Percentiles rank a stretch among this genome's conserved stretches.
These are phyloP conservation scores for Triticum monococcum DNA, from an alignment of 176 grass and related monocot species.

Conservation along the genomic window DNA sequence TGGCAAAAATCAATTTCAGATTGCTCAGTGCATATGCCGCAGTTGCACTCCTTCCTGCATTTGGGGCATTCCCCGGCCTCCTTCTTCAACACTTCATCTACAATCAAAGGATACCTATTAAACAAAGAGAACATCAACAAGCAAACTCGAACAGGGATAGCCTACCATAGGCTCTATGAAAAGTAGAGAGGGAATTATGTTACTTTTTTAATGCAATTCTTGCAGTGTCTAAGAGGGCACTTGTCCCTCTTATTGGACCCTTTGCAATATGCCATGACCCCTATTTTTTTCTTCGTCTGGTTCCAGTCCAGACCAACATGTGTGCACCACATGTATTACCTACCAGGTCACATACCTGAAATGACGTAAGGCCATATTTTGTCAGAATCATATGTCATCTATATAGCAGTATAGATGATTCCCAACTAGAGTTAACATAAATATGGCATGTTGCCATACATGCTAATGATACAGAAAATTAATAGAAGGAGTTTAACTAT, in stretches of 20 bases:
- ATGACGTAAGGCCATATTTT: no score
- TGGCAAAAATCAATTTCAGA: neutral
- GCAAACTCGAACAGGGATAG: neutral
- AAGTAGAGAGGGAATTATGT: neutral
- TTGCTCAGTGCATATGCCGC: conserved; percentile 59
- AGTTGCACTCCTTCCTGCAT: conserved; percentile 66
- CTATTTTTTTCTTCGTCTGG: conserved; percentile 39
- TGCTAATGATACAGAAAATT: neutral
- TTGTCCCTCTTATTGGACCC: conserved; percentile 41
- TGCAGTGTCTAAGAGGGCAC: conserved; percentile 61
- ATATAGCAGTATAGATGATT: neutral
- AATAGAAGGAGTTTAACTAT: neutral
- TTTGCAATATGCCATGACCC: conserved; percentile 52
- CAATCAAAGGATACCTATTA: conserved; percentile 60
- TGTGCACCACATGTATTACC: no score
- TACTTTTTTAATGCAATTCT: conserved; percentile 81
- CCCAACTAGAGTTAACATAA: neutral
- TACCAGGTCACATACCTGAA: no score
- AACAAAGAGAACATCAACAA: neutral
- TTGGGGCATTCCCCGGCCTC: conserved; percentile 56
- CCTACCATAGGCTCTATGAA: neutral
- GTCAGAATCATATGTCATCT: neutral
- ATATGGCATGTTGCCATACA: neutral
- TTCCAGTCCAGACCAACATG: no score
- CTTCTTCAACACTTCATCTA: conserved; percentile 30